Base-by-base conservation (phyloP, 176 grass and related monocot genomes). In the Metroxylon sagu region DNA sequence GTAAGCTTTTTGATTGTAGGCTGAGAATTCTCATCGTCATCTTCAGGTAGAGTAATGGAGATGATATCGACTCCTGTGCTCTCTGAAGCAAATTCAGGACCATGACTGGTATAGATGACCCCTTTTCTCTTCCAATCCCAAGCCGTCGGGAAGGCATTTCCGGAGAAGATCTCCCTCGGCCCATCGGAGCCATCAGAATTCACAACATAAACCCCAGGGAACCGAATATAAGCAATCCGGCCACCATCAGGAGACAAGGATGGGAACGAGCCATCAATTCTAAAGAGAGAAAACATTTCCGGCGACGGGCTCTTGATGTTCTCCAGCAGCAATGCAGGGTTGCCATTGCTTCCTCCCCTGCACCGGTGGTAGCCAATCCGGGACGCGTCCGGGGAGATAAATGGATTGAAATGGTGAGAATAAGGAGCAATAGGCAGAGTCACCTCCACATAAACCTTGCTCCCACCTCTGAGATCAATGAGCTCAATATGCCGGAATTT, bases 91-190 rank as follows among this genome's bases (percentile, higher is more conserved):
- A 96, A 96, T 0, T 77, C 72, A 0, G 77, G 87, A 0, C 92
- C 87, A 58, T 79, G 16, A 75, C 87, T 97, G 1, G 87, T 88
- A 69, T 97, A 97, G 29, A 90, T 62, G 16, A 88, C 71, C 0
- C 83, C 83, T 30, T 82, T 81, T 78, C 83, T 82, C 80, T 90
- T 90, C 92, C 86, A 87, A 26, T 96, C 92, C 92, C 92, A 96
- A 0, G 83, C 54, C 6, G 83, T 90, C 0, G 92, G 69, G 69
- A 96, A 96, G 4, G 92, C 86, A 51, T 82, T 90, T 2, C 92
- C 83, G 0, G 92, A 80, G 65, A 87, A 77, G 8, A 85, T 56
- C 28, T 80, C 16, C 5, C 65, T 63, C 18, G 73, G 68, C 5
- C 65, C 71, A 14, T 78, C 78, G 31, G 87, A 80, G 49, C 92